These are phyloP conservation scores for Fusarium stilboides DNA, from an alignment of 2,329 filamentous ascomycete species.

Conservation along the genomic window DNA sequence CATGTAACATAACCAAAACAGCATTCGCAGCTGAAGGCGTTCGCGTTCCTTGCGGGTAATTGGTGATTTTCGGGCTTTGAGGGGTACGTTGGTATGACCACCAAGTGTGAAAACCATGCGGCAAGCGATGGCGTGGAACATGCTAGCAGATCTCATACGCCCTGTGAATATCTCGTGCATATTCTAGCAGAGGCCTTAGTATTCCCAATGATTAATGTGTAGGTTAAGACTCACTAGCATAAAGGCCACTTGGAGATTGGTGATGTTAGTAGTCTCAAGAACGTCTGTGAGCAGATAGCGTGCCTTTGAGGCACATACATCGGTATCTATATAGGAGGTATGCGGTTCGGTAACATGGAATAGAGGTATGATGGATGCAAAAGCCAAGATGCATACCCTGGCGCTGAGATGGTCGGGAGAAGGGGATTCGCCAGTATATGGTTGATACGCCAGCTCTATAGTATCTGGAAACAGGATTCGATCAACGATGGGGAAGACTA, in stretches of 20 bases:
- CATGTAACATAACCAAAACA: slow-evolving; percentile 71
- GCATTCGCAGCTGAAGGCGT: slow-evolving; percentile 54
- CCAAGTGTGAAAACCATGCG: slow-evolving; percentile 66
- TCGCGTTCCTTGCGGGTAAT: slow-evolving; percentile 48
- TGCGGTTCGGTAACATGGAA: slow-evolving; percentile 34
- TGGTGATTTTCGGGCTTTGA: slow-evolving; percentile 15
- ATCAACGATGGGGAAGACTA: slow-evolving; percentile 66
- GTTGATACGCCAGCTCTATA: slow-evolving; percentile 61
- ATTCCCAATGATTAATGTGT: not conserved
- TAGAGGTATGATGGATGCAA: slow-evolving; percentile 57
- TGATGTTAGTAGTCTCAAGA: slow-evolving; percentile 60
- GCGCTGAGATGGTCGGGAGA: slow-evolving; percentile 53
- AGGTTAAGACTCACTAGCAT: slow-evolving; percentile 62
- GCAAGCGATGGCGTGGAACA: slow-evolving; percentile 62
- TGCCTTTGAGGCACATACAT: slow-evolving; percentile 59
- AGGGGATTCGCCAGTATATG: slow-evolving; percentile 19
- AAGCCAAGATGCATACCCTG: slow-evolving; percentile 65
- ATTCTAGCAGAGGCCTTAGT: slow-evolving; percentile 34
- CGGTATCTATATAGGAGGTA: slow-evolving; percentile 55
- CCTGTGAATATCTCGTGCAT: slow-evolving; percentile 62
- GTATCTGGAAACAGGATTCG: slow-evolving; percentile 62
- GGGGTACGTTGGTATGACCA: slow-evolving; percentile 56
- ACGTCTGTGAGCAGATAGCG: slow-evolving; percentile 60
- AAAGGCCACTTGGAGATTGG: slow-evolving; percentile 61
- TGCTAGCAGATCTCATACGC: slow-evolving; percentile 61